Conservation (phyloP, 345 rosid genomes). For the Noccaea caerulescens region DNA sequence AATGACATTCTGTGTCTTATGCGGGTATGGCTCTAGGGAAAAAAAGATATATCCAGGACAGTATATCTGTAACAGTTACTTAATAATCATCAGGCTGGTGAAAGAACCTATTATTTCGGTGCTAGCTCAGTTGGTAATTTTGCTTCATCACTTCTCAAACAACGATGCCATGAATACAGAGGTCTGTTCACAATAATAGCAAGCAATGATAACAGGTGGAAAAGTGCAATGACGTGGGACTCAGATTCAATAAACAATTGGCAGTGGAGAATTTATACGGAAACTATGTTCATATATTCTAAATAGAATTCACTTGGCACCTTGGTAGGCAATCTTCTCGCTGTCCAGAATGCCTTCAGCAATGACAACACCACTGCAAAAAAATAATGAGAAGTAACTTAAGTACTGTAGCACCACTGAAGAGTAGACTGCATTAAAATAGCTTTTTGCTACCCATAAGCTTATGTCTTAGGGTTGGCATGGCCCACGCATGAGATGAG, state of each 20-base stretch:
- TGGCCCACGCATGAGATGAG: constrained; percentile 11
- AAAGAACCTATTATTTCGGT: not conserved
- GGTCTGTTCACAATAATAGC: constrained; percentile 3
- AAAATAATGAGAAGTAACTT: constrained; percentile 35
- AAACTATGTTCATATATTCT: constrained; percentile 8
- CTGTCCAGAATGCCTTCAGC: constrained; percentile 82
- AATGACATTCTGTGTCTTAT: not conserved
- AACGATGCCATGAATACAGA: constrained; percentile 8
- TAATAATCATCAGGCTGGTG: not conserved
- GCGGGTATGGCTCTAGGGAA: not conserved
- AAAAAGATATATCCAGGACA: not conserved
- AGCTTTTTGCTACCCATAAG: constrained; percentile 13
- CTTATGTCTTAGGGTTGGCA: constrained; percentile 17
- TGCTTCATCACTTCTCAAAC: constrained; percentile 11
- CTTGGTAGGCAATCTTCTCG: constrained; percentile 54
- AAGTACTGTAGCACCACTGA: constrained; percentile 3
- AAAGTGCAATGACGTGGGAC: not conserved
- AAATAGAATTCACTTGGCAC: constrained; percentile 40
- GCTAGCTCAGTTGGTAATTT: constrained; percentile 1
- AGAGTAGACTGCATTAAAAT: constrained; percentile 17
- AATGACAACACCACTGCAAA: constrained; percentile 93
- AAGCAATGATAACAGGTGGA: constrained; percentile 3
- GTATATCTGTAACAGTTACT: not conserved
- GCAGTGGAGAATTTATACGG: not conserved
- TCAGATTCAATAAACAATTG: not conserved